Percentiles rank a stretch among this genome's conserved stretches.
These are phyloP conservation scores for Aureobasidium sp. DNA, from an alignment of 2,329 filamentous ascomycete species.

Conservation along the genomic window DNA sequence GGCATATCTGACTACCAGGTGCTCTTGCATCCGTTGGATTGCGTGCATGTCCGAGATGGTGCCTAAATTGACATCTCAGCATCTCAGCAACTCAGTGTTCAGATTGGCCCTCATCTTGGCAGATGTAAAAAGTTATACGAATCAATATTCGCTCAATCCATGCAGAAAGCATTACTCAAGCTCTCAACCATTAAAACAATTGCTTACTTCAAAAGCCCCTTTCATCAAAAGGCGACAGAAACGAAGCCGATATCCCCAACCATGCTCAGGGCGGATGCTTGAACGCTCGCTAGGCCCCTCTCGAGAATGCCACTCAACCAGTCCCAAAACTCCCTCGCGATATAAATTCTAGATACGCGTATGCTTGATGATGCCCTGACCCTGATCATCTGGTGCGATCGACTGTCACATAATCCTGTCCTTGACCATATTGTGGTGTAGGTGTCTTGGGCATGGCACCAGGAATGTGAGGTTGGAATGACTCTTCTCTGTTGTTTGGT, in stretches of 20 bases:
- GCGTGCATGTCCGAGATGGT: not conserved
- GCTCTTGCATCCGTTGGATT: not conserved
- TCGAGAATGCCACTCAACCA: not conserved
- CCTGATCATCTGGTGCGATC: constrained; percentile 22
- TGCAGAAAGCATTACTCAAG: not conserved
- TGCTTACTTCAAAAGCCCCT: not conserved
- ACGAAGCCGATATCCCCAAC: not conserved
- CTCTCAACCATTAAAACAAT: not conserved
- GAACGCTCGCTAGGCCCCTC: not conserved
- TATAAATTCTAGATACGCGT: not conserved
- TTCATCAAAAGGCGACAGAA: not conserved
- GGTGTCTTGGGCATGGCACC: constrained; percentile 29
- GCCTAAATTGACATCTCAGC: not conserved
- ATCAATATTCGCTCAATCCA: not conserved
- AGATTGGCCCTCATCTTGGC: not conserved
- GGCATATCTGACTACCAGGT: not conserved
- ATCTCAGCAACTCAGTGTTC: not conserved
- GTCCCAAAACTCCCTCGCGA: constrained; percentile 4
- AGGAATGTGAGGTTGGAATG: constrained; percentile 21
- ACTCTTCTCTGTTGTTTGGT: constrained; percentile 10
- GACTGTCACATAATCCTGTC: constrained; percentile 32
- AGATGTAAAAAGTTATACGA: too few relatives aligned
- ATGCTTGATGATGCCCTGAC: not conserved
- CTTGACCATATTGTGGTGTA: constrained; percentile 25
- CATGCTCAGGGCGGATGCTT: not conserved